A percentile compares a stretch with the other conserved stretches of the same genome.
Evolutionary conservation across 2,329 filamentous ascomycete species (phyloP).

Genomic region (Botryosphaeria dothidea): DNA sequence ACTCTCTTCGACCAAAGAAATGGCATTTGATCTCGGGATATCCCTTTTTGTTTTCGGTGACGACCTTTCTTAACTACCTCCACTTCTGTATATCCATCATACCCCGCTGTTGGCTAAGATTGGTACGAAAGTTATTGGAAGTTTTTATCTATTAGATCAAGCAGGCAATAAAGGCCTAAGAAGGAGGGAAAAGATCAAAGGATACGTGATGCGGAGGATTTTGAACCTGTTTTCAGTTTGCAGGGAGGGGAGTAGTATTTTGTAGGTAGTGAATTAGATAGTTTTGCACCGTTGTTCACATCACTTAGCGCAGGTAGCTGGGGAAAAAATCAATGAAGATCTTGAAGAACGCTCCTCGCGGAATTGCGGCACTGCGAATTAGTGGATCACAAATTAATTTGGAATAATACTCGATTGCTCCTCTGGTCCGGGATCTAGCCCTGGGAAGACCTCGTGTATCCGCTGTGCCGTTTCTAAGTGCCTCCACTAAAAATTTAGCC

Average conservation of each 20-base stretch:
- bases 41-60: conserved; percentile 2
- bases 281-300: not conserved
- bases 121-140: not conserved
- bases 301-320: conserved; percentile 13
- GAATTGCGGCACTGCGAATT: not conserved
- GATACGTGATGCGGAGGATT: not conserved
- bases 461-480: too few species aligned
- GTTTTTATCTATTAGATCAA: conserved; percentile 6
- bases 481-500: too few species aligned
- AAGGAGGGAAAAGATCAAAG: not conserved
- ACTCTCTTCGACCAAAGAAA: conserved; percentile 11
- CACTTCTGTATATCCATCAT: conserved; percentile 15
- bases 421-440: too few species aligned
- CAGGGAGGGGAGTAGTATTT: too few species aligned
- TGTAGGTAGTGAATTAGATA: conserved; percentile 1
- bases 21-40: not conserved
- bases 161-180: not conserved
- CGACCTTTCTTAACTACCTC: not conserved
- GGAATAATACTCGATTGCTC: too few species aligned
- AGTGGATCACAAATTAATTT: not conserved
- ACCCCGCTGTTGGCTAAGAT: conserved; percentile 7
- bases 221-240: not conserved
- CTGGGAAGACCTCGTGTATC: too few species aligned
- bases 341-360: not conserved
- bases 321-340: not conserved